These are phyloP conservation scores for Sarocladium brachiariae DNA, from an alignment of 2,329 filamentous ascomycete species.

Conservation along the genomic window DNA sequence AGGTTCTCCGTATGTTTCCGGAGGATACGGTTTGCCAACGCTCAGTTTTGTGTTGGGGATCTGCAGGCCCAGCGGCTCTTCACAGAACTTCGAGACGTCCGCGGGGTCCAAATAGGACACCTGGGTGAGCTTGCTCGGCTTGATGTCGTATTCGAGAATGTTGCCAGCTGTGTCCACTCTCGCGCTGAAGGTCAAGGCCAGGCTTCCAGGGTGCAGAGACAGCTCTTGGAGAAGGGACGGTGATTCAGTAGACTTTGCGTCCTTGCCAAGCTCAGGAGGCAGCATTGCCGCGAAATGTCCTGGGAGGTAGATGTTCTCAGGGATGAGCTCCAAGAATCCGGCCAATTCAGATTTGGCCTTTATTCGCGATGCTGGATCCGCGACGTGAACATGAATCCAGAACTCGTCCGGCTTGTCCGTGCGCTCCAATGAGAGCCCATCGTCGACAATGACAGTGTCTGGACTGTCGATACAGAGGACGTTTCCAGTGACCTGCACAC, in stretches of 20 bases:
- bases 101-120: conserved; percentile 52
- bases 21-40: conserved; percentile 13
- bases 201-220: conserved; percentile 45
- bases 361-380: conserved; percentile 70
- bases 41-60: conserved; percentile 19
- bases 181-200: conserved; percentile 57
- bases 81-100: conserved; percentile 39
- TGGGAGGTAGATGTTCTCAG: conserved; percentile 53
- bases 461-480: conserved; percentile 69
- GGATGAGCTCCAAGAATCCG: conserved; percentile 53
- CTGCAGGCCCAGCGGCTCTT: conserved; percentile 23
- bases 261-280: conserved; percentile 27
- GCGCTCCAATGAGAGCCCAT: conserved; percentile 65
- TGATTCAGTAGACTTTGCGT: conserved; percentile 3
- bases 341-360: conserved; percentile 49
- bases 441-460: conserved; percentile 65
- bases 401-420: conserved; percentile 46
- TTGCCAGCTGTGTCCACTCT: conserved; percentile 46
- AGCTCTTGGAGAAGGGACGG: conserved; percentile 41
- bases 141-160: conserved; percentile 47
- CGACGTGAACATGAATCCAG: conserved; percentile 74
- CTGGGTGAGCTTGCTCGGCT: conserved; percentile 44
- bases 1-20: conserved; percentile 13
- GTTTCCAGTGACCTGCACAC: conserved; percentile 47
- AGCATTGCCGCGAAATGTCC: conserved; percentile 55